Percentiles rank a stretch among this genome's conserved stretches.
Evolutionary conservation across 331 rosid genomes (phyloP).

Genomic region (Spiraea crenata): DNA sequence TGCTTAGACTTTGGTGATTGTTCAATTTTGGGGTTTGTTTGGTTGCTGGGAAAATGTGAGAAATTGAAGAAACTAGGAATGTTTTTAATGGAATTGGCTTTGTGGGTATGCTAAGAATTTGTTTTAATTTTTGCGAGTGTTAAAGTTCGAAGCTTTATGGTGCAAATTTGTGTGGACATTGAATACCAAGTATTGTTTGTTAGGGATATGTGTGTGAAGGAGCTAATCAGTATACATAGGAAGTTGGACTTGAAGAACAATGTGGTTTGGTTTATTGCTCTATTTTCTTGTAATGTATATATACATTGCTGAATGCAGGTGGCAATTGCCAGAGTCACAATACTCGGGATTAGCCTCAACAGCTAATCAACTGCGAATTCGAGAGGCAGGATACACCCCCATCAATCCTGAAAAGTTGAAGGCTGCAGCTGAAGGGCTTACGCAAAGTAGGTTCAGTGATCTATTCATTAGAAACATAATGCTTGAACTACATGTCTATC

Average conservation of each 20-base stretch:
- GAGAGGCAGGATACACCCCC: conserved; percentile 39
- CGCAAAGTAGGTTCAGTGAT: conserved; percentile 41
- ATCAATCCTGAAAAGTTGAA: conserved; percentile 73
- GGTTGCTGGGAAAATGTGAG: not conserved
- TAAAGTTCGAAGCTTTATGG: conserved; percentile 8
- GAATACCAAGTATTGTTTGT: not conserved
- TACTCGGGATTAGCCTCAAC: conserved; percentile 63
- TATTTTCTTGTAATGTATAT: not conserved
- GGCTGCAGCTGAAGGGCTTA: conserved; percentile 88
- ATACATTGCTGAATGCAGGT: conserved; percentile 45
- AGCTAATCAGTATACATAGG: not conserved
- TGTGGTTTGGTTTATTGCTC: not conserved
- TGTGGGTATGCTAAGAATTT: not conserved
- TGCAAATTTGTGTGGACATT: not conserved
- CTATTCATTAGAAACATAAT: not conserved
- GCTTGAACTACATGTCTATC: not conserved
- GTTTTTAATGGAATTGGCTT: not conserved
- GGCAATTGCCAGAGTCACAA: conserved; percentile 57
- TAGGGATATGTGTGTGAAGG: not conserved
- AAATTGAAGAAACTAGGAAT: not conserved
- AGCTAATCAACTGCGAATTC: conserved; percentile 72
- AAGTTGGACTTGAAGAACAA: not conserved
- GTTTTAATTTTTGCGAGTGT: not conserved
- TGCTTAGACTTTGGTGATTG: not conserved
- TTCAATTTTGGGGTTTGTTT: not conserved